Evolutionary conservation across 2,329 filamentous ascomycete genomes (phyloP).

Genomic region (Cephalotrichum gorgonifer): DNA sequence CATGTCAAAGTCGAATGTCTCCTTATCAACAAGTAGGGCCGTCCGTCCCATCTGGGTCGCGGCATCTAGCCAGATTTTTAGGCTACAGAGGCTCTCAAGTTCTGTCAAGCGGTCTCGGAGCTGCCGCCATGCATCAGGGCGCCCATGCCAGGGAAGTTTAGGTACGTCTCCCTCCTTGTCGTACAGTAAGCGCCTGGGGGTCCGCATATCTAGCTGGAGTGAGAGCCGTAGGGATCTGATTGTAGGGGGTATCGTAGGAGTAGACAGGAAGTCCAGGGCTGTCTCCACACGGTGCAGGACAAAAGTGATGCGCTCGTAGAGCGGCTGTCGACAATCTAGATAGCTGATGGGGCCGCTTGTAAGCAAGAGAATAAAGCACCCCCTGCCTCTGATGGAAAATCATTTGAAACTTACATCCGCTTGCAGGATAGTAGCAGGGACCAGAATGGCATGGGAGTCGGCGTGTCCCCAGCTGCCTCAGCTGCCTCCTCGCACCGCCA

Average conservation of each 20-base stretch:
- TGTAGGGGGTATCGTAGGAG: background rate
- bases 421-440: background rate
- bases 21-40: background rate
- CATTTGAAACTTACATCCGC: background rate
- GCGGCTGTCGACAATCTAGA: background rate
- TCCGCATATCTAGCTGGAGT: background rate
- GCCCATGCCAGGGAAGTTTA: background rate
- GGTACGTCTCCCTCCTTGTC: background rate
- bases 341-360: background rate
- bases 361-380: no score
- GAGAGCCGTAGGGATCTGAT: background rate
- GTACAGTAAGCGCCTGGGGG: background rate
- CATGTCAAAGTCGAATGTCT: background rate
- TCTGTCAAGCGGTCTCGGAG: background rate
- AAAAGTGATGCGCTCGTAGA: background rate
- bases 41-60: background rate
- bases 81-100: background rate
- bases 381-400: no score
- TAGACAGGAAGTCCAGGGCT: background rate
- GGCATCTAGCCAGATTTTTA: background rate
- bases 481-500: background rate
- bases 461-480: background rate
- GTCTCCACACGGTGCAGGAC: background rate
- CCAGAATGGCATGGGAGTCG: background rate
- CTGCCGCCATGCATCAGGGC: background rate